These are phyloP conservation scores for Penicillium arizonense DNA, from an alignment of 495 filamentous ascomycete genomes.

Conservation along the genomic window DNA sequence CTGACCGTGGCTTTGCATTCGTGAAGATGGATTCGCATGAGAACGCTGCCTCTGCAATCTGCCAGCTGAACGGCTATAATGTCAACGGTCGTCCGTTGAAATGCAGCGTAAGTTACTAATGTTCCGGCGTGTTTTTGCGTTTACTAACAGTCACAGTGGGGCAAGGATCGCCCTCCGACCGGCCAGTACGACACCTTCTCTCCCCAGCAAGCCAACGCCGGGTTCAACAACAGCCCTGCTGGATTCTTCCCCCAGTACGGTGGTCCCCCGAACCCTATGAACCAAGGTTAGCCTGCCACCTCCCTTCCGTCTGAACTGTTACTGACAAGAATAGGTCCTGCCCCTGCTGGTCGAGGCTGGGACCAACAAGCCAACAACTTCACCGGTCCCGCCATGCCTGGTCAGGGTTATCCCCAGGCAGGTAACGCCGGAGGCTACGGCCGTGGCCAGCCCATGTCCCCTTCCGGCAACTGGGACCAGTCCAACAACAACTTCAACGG, in stretches of 20 bases:
- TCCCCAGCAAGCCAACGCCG: constrained; percentile 57
- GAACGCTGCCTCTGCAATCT: constrained; percentile 98
- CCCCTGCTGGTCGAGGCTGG: constrained; percentile 61
- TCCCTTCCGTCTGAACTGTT: constrained; percentile 13
- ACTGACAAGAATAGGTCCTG: constrained; percentile 46
- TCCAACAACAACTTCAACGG: constrained; percentile 53
- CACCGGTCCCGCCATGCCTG: constrained; percentile 54
- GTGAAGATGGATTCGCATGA: constrained; percentile 99
- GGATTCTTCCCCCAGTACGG: constrained; percentile 93
- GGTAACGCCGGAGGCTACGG: constrained; percentile 78
- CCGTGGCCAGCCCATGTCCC: constrained; percentile 73
- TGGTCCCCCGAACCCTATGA: constrained; percentile 70
- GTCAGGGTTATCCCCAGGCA: constrained; percentile 59
- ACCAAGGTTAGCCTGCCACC: constrained; percentile 52
- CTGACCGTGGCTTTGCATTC: constrained; percentile 96
- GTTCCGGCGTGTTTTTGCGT: neutral
- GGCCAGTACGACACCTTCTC: constrained; percentile 81
- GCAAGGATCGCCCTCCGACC: constrained; percentile 94
- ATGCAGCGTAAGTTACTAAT: constrained; percentile 78
- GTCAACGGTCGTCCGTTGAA: constrained; percentile 97
- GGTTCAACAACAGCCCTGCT: constrained; percentile 68
- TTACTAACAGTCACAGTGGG: constrained; percentile 68
- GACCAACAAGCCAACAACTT: constrained; percentile 60
- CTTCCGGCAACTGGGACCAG: constrained; percentile 69
- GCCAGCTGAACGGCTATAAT: constrained; percentile 93